Conservation (phyloP, 2,329 filamentous ascomycete species). For the Apiospora sp. region DNA sequence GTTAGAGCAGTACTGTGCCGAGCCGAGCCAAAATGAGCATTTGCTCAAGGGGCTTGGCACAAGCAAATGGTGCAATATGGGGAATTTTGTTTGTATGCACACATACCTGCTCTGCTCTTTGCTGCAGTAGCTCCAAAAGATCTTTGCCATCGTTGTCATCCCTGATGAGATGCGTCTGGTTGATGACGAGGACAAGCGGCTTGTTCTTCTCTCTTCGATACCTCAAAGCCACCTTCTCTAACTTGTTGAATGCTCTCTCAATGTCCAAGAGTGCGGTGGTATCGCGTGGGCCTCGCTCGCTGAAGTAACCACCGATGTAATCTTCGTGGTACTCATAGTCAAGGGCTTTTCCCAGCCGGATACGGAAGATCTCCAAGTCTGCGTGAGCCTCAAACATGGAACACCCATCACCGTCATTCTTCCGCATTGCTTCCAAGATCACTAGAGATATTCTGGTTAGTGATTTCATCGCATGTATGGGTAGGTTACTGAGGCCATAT, state of each 20-base stretch:
- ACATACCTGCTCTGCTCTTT: slow-evolving; percentile 76
- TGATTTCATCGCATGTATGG: neutral
- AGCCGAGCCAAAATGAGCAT: neutral
- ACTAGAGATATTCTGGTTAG: neutral
- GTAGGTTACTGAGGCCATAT: neutral
- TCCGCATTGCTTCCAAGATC: slow-evolving; percentile 85
- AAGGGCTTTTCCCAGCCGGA: slow-evolving; percentile 89
- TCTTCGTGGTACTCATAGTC: slow-evolving; percentile 98
- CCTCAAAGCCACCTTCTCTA: slow-evolving; percentile 90
- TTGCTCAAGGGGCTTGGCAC: neutral
- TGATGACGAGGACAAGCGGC: slow-evolving; percentile 92
- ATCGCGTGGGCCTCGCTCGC: slow-evolving; percentile 89
- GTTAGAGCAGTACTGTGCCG: neutral
- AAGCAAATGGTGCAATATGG: neutral
- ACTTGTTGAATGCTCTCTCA: slow-evolving; percentile 94
- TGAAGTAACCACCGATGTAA: slow-evolving; percentile 96
- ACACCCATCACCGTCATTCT: slow-evolving; percentile 86
- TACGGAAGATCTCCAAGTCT: slow-evolving; percentile 92
- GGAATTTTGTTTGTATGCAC: neutral
- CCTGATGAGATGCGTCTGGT: slow-evolving; percentile 88
- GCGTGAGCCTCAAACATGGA: slow-evolving; percentile 97
- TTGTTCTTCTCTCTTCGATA: slow-evolving; percentile 67
- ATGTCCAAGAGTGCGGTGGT: slow-evolving; percentile 93
- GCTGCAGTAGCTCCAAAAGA: slow-evolving; percentile 91
- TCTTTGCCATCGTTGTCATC: slow-evolving; percentile 95